Percentiles rank a stretch among this genome's conserved stretches.
phyloP scores from a whole-genome alignment of 768 basidiomycete genomes.

The Cystoderma amianthinum region DNA sequence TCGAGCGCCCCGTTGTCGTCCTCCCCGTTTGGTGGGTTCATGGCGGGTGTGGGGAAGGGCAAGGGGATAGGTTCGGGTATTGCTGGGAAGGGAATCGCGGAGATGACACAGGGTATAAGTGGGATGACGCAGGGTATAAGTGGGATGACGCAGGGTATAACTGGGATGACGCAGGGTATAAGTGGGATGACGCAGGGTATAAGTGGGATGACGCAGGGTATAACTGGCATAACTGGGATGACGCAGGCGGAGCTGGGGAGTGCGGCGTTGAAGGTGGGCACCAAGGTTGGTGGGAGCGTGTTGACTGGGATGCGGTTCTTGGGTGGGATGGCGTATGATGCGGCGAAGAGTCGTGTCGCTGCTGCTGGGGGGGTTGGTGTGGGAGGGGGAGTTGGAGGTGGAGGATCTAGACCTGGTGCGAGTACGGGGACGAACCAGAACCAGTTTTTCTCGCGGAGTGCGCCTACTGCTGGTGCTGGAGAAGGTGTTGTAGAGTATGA shows the following conservation, averaged over 20 bases:
- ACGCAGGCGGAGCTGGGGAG: constrained; percentile 44
- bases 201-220: no score
- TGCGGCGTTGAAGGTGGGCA: constrained; percentile 47
- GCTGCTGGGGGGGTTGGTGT: constrained; percentile 10
- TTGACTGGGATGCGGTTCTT: constrained; percentile 58
- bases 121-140: no score
- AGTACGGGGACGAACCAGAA: neutral
- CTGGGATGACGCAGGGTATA: no score
- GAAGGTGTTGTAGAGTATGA: constrained; percentile 2
- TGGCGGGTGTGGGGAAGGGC: constrained; percentile 7
- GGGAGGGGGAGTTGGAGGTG: constrained; percentile 8
- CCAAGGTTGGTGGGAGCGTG: constrained; percentile 57
- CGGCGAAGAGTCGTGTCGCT: constrained; percentile 32
- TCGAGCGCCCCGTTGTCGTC: no score
- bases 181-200: no score
- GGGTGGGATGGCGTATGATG: constrained; percentile 53
- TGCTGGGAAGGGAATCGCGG: no score
- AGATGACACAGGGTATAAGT: no score
- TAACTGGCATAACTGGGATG: no score
- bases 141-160: no score
- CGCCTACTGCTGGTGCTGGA: constrained; percentile 38
- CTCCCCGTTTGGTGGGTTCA: no score
- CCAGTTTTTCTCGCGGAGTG: constrained; percentile 56
- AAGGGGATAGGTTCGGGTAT: no score
- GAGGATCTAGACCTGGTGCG: constrained; percentile 17